Percentiles rank a stretch among this genome's conserved stretches.
Conservation (phyloP, 2,329 filamentous ascomycete species). For the Penicillium sp. region DNA sequence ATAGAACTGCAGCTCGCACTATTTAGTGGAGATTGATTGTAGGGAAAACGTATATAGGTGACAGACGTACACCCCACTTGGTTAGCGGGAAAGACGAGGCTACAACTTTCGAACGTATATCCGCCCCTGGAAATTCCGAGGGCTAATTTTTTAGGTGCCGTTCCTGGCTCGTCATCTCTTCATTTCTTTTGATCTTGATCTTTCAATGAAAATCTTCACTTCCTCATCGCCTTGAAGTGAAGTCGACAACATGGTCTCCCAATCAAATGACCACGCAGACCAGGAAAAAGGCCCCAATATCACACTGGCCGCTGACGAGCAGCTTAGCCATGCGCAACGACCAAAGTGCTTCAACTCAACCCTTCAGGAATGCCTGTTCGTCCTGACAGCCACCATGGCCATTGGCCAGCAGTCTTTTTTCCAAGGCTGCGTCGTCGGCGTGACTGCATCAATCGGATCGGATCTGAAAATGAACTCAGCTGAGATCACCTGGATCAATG, state of each 20-base stretch:
- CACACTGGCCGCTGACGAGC: slow-evolving; percentile 4
- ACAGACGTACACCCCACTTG: background rate
- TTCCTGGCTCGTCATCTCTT: background rate
- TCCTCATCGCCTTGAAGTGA: background rate
- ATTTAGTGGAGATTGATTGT: background rate
- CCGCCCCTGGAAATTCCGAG: background rate
- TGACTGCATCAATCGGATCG: slow-evolving; percentile 60
- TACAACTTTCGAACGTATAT: background rate
- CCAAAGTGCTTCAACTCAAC: slow-evolving; percentile 58
- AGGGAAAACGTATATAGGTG: background rate
- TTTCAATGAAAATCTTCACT: background rate
- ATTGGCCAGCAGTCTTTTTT: slow-evolving; percentile 64
- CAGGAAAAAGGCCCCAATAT: slow-evolving; percentile 14
- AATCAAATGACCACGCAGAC: background rate
- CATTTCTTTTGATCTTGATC: too few species aligned
- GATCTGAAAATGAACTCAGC: slow-evolving; percentile 64
- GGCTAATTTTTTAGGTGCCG: background rate
- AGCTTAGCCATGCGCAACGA: slow-evolving; percentile 7
- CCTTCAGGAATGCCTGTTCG: slow-evolving; percentile 63
- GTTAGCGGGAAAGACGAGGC: background rate
- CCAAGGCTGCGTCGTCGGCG: slow-evolving; percentile 59
- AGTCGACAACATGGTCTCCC: background rate
- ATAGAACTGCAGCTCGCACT: background rate
- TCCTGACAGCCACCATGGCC: slow-evolving; percentile 65
- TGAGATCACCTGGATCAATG: slow-evolving; percentile 67